Evolutionary conservation across 2,329 filamentous ascomycete species (phyloP).

Genomic region (Pseudopithomyces chartarum): DNA sequence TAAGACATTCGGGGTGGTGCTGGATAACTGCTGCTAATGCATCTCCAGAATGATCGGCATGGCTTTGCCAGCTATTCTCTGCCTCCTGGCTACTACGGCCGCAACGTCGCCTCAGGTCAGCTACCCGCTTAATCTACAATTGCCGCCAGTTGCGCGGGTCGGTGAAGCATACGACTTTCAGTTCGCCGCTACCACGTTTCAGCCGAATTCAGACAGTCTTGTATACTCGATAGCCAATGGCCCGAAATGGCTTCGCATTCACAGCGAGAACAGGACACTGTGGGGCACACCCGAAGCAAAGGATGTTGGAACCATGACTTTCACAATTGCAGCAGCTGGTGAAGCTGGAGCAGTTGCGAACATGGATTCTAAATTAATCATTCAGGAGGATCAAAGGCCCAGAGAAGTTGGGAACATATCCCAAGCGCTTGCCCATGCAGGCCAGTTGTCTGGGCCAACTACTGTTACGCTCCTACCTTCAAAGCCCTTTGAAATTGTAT

Average conservation of each 20-base stretch:
- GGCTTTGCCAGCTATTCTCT: conserved; percentile 20
- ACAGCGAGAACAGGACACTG: conserved; percentile 67
- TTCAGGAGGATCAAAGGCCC: conserved; percentile 65
- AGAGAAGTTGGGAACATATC: conserved; percentile 61
- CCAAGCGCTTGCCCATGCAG: conserved; percentile 63
- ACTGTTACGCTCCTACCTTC: conserved; percentile 54
- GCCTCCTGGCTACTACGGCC: conserved; percentile 19
- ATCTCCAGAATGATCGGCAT: conserved; percentile 20
- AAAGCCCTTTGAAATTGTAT: conserved; percentile 49
- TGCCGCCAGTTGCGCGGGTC: conserved; percentile 77
- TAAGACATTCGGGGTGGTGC: conserved; percentile 12
- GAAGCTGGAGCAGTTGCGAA: conserved; percentile 62
- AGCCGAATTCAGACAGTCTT: conserved; percentile 59
- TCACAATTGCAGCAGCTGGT: conserved; percentile 74
- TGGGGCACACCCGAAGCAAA: conserved; percentile 69
- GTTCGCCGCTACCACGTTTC: conserved; percentile 77
- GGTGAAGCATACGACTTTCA: conserved; percentile 70
- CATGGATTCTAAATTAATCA: conserved; percentile 72
- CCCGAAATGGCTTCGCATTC: conserved; percentile 76
- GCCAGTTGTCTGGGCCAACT: conserved; percentile 62
- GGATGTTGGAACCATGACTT: conserved; percentile 63
- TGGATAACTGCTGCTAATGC: conserved; percentile 8
- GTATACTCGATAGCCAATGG: conserved; percentile 69
- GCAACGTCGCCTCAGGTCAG: conserved; percentile 47
- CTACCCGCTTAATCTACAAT: conserved; percentile 83